Conservation (phyloP, 2,329 filamentous ascomycete species). For the Pseudogymnoascus sp. region DNA sequence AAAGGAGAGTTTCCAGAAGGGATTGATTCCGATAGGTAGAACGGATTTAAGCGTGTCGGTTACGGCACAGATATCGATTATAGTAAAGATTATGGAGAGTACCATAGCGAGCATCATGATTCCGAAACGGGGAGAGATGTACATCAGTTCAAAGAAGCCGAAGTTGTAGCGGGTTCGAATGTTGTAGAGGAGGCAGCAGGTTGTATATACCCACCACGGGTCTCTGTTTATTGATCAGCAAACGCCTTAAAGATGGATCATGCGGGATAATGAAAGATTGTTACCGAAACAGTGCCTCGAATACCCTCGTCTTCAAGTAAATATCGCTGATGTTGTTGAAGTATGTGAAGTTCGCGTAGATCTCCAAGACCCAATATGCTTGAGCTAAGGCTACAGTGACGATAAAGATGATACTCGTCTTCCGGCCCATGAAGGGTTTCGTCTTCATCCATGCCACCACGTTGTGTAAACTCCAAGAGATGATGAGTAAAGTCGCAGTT, state of each 20-base stretch:
- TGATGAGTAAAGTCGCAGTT: constrained; percentile 50
- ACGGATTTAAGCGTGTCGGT: constrained; percentile 38
- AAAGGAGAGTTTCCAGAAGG: constrained; percentile 57
- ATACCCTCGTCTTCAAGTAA: neutral
- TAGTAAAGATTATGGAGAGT: constrained; percentile 53
- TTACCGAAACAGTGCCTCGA: neutral
- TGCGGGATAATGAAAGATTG: neutral
- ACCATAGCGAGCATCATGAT: constrained; percentile 57
- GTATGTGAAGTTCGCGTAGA: neutral
- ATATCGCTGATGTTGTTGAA: neutral
- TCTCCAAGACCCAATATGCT: neutral
- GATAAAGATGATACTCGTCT: neutral
- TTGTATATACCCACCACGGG: constrained; percentile 64
- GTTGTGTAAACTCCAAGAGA: neutral
- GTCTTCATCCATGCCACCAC: neutral
- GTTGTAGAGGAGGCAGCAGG: constrained; percentile 53
- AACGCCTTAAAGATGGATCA: constrained; percentile 34
- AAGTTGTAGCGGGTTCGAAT: constrained; percentile 59
- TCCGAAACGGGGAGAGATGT: constrained; percentile 55
- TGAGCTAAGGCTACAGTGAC: neutral
- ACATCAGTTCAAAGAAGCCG: constrained; percentile 49
- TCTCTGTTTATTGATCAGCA: constrained; percentile 44
- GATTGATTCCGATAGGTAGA: constrained; percentile 48
- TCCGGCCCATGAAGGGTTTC: neutral
- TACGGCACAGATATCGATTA: constrained; percentile 56